Conservation (phyloP, 345 rosid species). For the Gossypium turneri region DNA sequence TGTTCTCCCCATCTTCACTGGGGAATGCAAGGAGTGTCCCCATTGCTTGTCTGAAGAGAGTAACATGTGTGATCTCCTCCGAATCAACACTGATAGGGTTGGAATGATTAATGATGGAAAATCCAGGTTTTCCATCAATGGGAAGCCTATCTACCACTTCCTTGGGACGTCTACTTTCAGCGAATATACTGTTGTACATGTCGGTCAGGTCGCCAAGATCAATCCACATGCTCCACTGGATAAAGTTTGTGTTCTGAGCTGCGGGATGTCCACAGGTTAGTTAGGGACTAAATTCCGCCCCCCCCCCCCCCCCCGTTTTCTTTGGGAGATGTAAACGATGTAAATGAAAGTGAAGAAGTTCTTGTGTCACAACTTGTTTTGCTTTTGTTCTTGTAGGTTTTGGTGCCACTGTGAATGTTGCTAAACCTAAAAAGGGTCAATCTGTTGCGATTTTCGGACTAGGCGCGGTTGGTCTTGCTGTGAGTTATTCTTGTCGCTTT, state of each 20-base stretch:
- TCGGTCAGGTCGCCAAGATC: conserved; percentile 70
- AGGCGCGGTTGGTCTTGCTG: conserved; percentile 78
- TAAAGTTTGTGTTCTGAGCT: conserved; percentile 71
- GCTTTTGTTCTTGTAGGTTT: conserved; percentile 30
- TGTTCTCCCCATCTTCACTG: conserved; percentile 71
- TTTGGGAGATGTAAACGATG: not conserved
- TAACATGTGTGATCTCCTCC: conserved; percentile 79
- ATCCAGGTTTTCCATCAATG: conserved; percentile 61
- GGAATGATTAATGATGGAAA: conserved; percentile 65
- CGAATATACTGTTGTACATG: conserved; percentile 74
- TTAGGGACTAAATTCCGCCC: not conserved
- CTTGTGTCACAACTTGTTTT: not conserved
- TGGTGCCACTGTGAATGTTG: conserved; percentile 77
- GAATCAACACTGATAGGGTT: conserved; percentile 71
- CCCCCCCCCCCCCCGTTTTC: not conserved
- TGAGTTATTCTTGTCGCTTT: conserved; percentile 21
- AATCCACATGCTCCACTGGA: conserved; percentile 73
- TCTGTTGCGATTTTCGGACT: conserved; percentile 65
- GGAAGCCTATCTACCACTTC: conserved; percentile 71
- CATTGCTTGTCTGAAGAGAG: conserved; percentile 75
- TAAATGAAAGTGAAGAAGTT: not conserved
- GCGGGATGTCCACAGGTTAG: conserved; percentile 67
- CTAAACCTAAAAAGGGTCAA: conserved; percentile 65
- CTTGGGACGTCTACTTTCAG: conserved; percentile 82
- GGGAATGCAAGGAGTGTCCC: conserved; percentile 66